Conservation (phyloP, 805 yeast species). For the Wickerhamiella sorbophila region DNA sequence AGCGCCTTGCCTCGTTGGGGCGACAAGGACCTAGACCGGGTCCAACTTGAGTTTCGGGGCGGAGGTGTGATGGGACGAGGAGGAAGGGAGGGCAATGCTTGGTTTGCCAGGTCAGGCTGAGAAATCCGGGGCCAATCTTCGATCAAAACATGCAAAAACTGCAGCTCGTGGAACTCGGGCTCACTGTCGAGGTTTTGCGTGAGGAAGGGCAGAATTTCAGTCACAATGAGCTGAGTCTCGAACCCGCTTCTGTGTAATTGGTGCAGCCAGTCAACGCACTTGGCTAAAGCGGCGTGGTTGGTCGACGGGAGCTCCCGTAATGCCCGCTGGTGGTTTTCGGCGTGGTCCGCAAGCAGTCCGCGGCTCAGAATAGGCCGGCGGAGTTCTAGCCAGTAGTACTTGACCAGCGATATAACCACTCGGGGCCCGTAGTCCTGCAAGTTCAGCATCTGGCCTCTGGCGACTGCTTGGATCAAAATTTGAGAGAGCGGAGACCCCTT, state of each 20-base stretch:
- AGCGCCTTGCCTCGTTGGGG: not conserved
- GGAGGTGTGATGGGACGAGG: not conserved
- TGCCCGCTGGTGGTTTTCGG: not conserved
- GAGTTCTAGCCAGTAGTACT: constrained; percentile 35
- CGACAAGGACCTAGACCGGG: not conserved
- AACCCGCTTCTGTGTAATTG: not conserved
- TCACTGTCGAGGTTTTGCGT: not conserved
- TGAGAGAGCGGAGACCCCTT: constrained; percentile 10
- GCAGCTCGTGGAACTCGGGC: not conserved
- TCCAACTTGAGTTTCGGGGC: not conserved
- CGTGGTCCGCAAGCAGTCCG: not conserved
- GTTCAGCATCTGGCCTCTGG: constrained; percentile 39
- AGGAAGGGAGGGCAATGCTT: not conserved
- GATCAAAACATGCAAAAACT: not conserved
- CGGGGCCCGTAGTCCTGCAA: constrained; percentile 44
- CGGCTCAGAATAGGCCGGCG: constrained; percentile 35
- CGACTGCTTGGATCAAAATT: constrained; percentile 20
- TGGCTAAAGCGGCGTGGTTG: not conserved
- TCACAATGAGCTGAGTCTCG: not conserved
- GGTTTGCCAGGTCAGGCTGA: not conserved
- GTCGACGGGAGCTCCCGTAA: not conserved
- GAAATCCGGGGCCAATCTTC: not conserved
- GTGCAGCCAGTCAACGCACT: not conserved
- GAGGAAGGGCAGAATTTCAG: not conserved
- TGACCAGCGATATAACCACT: constrained; percentile 33